A percentile compares a stretch with the other conserved stretches of the same genome.
phyloP scores from a whole-genome alignment of 257 asterid species.

The Datura wrightii region DNA sequence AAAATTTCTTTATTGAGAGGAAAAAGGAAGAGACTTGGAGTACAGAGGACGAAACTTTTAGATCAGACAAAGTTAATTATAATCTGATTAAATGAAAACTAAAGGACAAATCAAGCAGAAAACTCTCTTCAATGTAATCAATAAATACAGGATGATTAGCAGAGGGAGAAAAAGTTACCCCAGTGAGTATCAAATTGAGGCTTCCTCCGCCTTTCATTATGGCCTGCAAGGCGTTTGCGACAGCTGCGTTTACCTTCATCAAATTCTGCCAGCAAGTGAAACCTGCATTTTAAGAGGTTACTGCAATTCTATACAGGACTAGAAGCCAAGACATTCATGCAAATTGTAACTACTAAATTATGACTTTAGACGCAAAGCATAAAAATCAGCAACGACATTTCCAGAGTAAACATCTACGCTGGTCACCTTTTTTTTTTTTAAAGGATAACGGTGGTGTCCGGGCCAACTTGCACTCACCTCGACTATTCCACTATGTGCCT shows the following conservation, averaged over 20 bases:
- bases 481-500: background rate
- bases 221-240: slow-evolving; percentile 77
- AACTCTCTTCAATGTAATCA: background rate
- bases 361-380: background rate
- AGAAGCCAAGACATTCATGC: background rate
- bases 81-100: background rate
- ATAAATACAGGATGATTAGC: background rate
- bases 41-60: background rate
- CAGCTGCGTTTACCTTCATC: slow-evolving; percentile 79
- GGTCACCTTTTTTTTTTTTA: background rate
- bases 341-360: background rate
- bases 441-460: background rate
- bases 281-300: slow-evolving; percentile 47
- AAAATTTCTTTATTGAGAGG: background rate
- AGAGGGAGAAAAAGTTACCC: slow-evolving; percentile 41
- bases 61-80: background rate
- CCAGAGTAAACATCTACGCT: background rate
- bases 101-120: background rate
- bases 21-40: background rate
- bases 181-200: slow-evolving; percentile 58
- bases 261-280: slow-evolving; percentile 65
- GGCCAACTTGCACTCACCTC: background rate
- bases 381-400: background rate
- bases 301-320: background rate
- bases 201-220: slow-evolving; percentile 70